These are phyloP conservation scores for Myxozyma udenii DNA, from an alignment of 805 yeast genomes.

Conservation along the genomic window DNA sequence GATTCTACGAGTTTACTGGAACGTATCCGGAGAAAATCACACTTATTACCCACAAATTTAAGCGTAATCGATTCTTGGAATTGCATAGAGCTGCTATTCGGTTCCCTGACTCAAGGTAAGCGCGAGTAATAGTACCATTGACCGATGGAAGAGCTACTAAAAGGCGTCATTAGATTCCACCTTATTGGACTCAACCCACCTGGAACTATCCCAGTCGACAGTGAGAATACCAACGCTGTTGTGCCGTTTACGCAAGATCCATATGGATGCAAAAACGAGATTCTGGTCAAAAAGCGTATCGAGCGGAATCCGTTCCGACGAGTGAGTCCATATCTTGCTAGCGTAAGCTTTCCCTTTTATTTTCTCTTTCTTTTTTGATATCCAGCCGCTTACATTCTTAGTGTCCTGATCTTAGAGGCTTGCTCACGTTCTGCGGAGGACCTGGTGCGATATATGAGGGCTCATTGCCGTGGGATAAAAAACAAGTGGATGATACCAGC, in stretches of 20 bases:
- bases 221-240: slow-evolving; percentile 24
- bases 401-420: slow-evolving; percentile 28
- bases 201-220: slow-evolving; percentile 15
- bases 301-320: slow-evolving; percentile 32
- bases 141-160: neutral
- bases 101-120: slow-evolving; percentile 21
- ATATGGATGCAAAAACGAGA: slow-evolving; percentile 29
- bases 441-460: slow-evolving; percentile 23
- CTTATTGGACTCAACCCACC: slow-evolving; percentile 31
- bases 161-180: slow-evolving; percentile 5
- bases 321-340: slow-evolving; percentile 23
- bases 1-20: slow-evolving; percentile 45
- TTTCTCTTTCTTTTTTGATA: neutral
- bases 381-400: neutral
- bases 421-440: slow-evolving; percentile 22
- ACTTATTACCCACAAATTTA: slow-evolving; percentile 74
- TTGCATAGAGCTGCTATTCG: slow-evolving; percentile 32
- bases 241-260: slow-evolving; percentile 31
- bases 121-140: neutral
- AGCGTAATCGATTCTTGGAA: slow-evolving; percentile 51
- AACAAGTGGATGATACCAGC: slow-evolving; percentile 1
- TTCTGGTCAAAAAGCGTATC: slow-evolving; percentile 19
- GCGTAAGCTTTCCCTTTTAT: slow-evolving; percentile 19
- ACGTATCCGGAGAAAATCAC: slow-evolving; percentile 52
- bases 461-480: slow-evolving; percentile 28